A percentile compares a stretch with the other conserved stretches of the same genome.
phyloP scores from a whole-genome alignment of 140 eudicot species.

The Cichorium intybus region DNA sequence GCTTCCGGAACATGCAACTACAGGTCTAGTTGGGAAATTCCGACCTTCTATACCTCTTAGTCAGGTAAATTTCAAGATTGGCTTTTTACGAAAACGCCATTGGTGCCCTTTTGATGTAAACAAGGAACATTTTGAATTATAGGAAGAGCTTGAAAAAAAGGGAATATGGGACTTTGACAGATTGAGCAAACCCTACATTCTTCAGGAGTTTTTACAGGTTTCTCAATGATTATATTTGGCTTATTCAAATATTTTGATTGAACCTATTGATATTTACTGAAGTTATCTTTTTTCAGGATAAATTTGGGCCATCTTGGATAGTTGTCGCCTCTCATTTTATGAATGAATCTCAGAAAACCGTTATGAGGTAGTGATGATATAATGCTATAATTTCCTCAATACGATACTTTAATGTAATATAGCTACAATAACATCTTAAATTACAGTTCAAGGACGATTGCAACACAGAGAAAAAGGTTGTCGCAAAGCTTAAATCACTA shows the following conservation, averaged over 20 bases:
- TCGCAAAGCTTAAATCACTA: too few relatives aligned
- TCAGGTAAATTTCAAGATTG: constrained; percentile 51
- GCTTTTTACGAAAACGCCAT: background rate
- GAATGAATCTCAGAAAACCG: constrained; percentile 58
- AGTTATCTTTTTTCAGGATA: constrained; percentile 57
- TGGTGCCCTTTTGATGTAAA: too few relatives aligned
- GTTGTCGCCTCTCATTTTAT: constrained; percentile 68
- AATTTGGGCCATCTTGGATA: too few relatives aligned
- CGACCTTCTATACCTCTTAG: constrained; percentile 95
- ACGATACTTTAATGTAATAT: too few relatives aligned
- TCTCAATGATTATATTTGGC: constrained; percentile 6
- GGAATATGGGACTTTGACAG: too few relatives aligned
- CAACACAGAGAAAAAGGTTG: too few relatives aligned
- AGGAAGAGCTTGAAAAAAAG: too few relatives aligned
- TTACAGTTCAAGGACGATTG: too few relatives aligned
- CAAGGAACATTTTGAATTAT: too few relatives aligned
- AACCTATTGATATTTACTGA: constrained; percentile 7
- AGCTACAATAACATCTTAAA: background rate
- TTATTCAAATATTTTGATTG: constrained; percentile 13
- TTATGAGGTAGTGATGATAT: constrained; percentile 58
- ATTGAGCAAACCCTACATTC: constrained; percentile 82
- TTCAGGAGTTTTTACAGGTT: constrained; percentile 67
- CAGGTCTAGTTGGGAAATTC: constrained; percentile 89
- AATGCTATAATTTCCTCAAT: constrained; percentile 2
- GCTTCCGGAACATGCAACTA: too few relatives aligned